These are phyloP conservation scores for Fusarium oxysporum DNA, from an alignment of 2,329 filamentous ascomycete genomes.

Conservation along the genomic window DNA sequence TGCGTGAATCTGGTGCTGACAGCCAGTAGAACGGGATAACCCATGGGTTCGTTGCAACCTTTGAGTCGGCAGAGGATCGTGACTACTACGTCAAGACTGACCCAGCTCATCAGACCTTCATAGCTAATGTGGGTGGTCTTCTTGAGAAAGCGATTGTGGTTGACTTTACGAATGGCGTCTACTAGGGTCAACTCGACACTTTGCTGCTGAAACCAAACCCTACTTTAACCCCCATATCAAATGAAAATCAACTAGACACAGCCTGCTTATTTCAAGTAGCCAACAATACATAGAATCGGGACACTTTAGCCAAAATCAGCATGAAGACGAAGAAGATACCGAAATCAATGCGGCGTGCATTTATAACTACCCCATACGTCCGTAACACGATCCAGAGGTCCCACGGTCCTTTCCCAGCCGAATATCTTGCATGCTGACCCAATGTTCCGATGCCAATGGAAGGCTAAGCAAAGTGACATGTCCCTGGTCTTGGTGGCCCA, in stretches of 20 bases:
- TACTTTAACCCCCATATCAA: neutral
- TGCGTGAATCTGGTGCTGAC: neutral
- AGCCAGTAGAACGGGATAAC: slow-evolving; percentile 67
- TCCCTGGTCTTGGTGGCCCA: too few relatives aligned
- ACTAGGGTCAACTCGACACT: neutral
- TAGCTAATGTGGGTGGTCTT: slow-evolving; percentile 60
- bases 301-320: neutral
- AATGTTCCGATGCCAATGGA: too few relatives aligned
- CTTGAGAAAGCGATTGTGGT: slow-evolving; percentile 68
- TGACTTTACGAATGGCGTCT: slow-evolving; percentile 67
- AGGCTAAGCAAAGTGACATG: too few relatives aligned
- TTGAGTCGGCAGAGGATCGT: slow-evolving; percentile 71
- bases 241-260: neutral
- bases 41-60: slow-evolving; percentile 77
- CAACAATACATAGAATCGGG: neutral
- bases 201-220: accelerated
- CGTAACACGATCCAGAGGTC: accelerated
- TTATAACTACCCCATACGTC: neutral
- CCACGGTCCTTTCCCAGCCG: accelerated
- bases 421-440: neutral
- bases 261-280: neutral
- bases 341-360: accelerated
- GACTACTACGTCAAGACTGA: slow-evolving; percentile 76
- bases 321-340: neutral
- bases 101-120: slow-evolving; percentile 71